Evolutionary conservation across 352 stramenopile species (phyloP).

Genomic region (Globisporangium takayamanum): DNA sequence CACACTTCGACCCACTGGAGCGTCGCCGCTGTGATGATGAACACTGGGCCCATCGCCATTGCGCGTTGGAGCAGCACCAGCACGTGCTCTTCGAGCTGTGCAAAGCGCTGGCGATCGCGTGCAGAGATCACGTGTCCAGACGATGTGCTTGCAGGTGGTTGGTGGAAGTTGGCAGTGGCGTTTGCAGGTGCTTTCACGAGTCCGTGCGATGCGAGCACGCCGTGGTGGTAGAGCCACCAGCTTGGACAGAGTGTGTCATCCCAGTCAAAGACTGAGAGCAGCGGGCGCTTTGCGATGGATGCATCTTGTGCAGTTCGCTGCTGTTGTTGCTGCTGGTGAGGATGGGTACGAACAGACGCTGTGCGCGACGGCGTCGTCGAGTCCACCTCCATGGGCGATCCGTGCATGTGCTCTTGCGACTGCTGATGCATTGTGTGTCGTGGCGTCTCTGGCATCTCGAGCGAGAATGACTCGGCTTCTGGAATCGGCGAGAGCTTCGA

Average conservation of each 20-base stretch:
- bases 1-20: conserved; percentile 42
- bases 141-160: conserved; percentile 7
- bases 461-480: conserved; percentile 10
- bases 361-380: conserved; percentile 10
- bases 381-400: conserved; percentile 11
- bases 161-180: too few species aligned
- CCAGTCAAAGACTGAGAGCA: conserved; percentile 54
- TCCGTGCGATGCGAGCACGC: conserved; percentile 32
- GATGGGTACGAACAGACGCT: not conserved
- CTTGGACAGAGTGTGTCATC: conserved; percentile 62
- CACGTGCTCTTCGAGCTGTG: conserved; percentile 32
- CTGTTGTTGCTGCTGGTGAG: not conserved
- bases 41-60: conserved; percentile 36
- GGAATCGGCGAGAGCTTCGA: conserved; percentile 10
- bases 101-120: conserved; percentile 14
- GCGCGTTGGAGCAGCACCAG: conserved; percentile 35
- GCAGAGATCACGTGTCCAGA: too few species aligned
- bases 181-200: conserved; percentile 3
- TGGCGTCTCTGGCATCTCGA: conserved; percentile 6
- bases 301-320: not conserved
- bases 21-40: conserved; percentile 59
- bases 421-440: not conserved
- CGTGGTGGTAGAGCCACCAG: conserved; percentile 43
- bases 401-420: not conserved
- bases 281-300: conserved; percentile 16